phyloP scores from a whole-genome alignment of 805 yeast species.

The Clavispora asparagi region DNA sequence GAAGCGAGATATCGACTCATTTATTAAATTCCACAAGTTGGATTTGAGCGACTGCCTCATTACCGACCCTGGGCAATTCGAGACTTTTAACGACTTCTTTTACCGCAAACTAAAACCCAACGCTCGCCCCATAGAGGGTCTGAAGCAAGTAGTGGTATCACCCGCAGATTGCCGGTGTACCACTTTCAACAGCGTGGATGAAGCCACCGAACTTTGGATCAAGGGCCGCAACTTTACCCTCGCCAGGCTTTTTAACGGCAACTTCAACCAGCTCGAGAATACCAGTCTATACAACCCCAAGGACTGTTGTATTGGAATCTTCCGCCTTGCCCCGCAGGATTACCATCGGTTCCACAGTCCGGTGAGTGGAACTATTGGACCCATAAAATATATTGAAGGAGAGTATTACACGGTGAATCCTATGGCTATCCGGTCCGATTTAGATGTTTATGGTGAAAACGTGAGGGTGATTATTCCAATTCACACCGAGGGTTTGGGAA shows the following conservation, averaged over 20 bases:
- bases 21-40: conserved; percentile 76
- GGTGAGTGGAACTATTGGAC: conserved; percentile 66
- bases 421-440: conserved; percentile 84
- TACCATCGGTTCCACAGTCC: conserved; percentile 93
- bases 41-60: conserved; percentile 65
- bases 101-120: conserved; percentile 70
- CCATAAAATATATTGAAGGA: conserved; percentile 69
- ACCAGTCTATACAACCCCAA: conserved; percentile 28
- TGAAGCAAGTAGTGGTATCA: conserved; percentile 52
- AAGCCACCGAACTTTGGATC: conserved; percentile 80
- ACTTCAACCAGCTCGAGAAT: conserved; percentile 38
- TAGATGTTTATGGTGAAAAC: conserved; percentile 93
- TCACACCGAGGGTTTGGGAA: conserved; percentile 71
- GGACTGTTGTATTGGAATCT: conserved; percentile 65
- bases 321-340: conserved; percentile 94
- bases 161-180: conserved; percentile 89
- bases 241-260: conserved; percentile 50
- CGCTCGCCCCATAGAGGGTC: conserved; percentile 66
- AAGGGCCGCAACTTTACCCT: conserved; percentile 77
- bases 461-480: conserved; percentile 75
- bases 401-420: conserved; percentile 96
- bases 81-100: conserved; percentile 85
- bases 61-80: conserved; percentile 43
- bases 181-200: conserved; percentile 51
- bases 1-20: conserved; percentile 61